Evolutionary conservation across 2,329 filamentous ascomycete genomes (phyloP).

Genomic region (Cercospora sp.): DNA sequence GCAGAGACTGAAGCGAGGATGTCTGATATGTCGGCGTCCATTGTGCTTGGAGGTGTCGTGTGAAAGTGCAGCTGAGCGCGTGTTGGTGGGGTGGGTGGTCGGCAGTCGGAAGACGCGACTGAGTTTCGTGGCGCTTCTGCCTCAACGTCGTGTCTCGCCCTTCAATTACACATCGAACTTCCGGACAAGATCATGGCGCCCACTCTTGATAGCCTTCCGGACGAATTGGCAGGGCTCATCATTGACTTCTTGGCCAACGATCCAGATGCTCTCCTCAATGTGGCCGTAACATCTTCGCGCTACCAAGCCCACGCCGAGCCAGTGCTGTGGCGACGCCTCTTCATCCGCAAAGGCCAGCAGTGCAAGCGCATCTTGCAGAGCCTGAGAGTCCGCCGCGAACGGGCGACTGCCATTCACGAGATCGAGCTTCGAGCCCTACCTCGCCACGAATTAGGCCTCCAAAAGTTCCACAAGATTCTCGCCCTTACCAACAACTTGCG

Average conservation of each 20-base stretch:
- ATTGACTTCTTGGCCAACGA: not conserved
- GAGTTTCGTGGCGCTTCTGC: not conserved
- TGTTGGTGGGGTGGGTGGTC: not conserved
- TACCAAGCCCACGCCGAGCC: not conserved
- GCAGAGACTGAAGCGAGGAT: conserved; percentile 54
- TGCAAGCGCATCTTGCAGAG: not conserved
- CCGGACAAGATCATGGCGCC: not conserved
- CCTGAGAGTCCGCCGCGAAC: not conserved
- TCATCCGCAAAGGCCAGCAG: not conserved
- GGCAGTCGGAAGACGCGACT: not conserved
- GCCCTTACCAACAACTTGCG: conserved; percentile 1
- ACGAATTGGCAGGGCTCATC: conserved; percentile 4
- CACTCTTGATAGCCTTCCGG: conserved; percentile 3
- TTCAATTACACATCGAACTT: not conserved
- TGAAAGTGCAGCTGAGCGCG: not conserved
- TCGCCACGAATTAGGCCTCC: conserved; percentile 5
- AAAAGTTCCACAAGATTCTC: conserved; percentile 8
- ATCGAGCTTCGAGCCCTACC: conserved; percentile 2
- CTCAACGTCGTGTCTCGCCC: not conserved
- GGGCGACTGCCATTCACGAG: not conserved
- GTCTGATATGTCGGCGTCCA: conserved; percentile 50
- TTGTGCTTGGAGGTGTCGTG: conserved; percentile 3
- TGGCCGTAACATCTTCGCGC: not conserved
- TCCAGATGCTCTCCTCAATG: not conserved
- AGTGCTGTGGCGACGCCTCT: conserved; percentile 8